Evolutionary conservation across 331 rosid species (phyloP).

Genomic region (Erythrophleum ivorense): DNA sequence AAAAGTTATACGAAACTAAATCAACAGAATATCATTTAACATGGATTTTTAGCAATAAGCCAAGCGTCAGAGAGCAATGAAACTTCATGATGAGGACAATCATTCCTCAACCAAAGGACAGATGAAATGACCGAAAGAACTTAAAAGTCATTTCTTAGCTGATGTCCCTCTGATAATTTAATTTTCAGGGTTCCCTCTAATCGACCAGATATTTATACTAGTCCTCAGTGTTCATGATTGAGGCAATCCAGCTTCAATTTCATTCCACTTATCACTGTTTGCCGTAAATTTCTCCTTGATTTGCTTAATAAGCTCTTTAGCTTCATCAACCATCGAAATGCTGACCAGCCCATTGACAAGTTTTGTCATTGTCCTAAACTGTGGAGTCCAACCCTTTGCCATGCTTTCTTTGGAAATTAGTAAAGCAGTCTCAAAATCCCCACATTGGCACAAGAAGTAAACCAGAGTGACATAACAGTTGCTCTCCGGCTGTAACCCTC

Average conservation of each 20-base stretch:
- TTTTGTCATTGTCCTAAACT: constrained; percentile 60
- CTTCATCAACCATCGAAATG: constrained; percentile 62
- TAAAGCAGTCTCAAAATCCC: constrained; percentile 63
- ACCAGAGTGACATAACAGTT: constrained; percentile 61
- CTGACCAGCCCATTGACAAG: constrained; percentile 79
- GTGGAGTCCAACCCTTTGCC: constrained; percentile 70
- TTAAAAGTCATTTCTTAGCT: constrained; percentile 23
- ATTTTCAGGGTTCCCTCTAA: constrained; percentile 13
- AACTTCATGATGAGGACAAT: background rate
- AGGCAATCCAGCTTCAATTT: constrained; percentile 70
- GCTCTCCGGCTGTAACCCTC: constrained; percentile 57
- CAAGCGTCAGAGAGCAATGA: background rate
- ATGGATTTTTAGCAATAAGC: constrained; percentile 17
- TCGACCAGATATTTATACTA: constrained; percentile 13
- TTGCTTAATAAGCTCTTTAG: constrained; percentile 61
- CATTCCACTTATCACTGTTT: constrained; percentile 66
- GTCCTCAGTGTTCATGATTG: constrained; percentile 38
- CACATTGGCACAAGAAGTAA: constrained; percentile 55
- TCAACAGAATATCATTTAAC: constrained; percentile 6
- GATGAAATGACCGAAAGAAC: constrained; percentile 32
- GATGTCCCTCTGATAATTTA: background rate
- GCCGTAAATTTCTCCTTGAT: constrained; percentile 64
- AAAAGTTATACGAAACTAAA: constrained; percentile 11
- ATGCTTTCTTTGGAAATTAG: constrained; percentile 60
- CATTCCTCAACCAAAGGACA: background rate